Conservation (phyloP, 257 asterid species). For the Euphrasia confusa region DNA sequence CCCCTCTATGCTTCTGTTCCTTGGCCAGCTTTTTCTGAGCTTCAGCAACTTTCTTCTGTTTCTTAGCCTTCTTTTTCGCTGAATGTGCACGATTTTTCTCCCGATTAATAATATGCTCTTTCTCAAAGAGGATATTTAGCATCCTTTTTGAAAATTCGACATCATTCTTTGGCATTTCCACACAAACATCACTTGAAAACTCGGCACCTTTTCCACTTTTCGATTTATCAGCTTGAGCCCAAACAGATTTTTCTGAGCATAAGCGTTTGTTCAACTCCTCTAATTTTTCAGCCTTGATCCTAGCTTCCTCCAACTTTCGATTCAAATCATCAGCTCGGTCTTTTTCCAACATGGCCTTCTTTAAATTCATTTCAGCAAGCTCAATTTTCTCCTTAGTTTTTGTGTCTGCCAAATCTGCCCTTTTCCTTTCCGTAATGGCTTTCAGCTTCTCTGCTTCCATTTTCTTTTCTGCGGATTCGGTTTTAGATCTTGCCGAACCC, state of each 20-base stretch:
- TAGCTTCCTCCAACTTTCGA: conserved; percentile 51
- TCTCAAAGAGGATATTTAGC: conserved; percentile 37
- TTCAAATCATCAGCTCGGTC: conserved; percentile 46
- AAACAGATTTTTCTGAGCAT: conserved; percentile 32
- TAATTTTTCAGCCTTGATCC: conserved; percentile 27
- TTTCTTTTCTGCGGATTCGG: conserved; percentile 47
- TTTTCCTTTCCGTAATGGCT: conserved; percentile 42
- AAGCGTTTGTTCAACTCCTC: conserved; percentile 16
- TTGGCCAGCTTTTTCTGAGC: conserved; percentile 43
- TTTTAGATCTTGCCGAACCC: conserved; percentile 39
- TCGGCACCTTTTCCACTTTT: conserved; percentile 23
- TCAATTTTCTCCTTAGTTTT: conserved; percentile 44
- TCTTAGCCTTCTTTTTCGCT: conserved; percentile 53
- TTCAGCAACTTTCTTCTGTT: conserved; percentile 51
- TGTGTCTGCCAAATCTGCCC: conserved; percentile 48
- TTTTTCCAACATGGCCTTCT: conserved; percentile 55
- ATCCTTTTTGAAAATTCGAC: background rate
- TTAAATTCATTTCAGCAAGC: conserved; percentile 47
- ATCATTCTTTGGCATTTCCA: conserved; percentile 17
- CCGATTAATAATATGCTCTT: conserved; percentile 33
- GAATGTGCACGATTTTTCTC: conserved; percentile 48
- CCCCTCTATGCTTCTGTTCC: conserved; percentile 53
- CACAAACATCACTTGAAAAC: background rate
- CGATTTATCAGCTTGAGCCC: conserved; percentile 24
- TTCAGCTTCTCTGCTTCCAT: conserved; percentile 53